Evolutionary conservation across 176 grass and related monocot species (phyloP), one percentile per base, ranked within the genome.

Genomic region (Bothriochloa decipiens): DNA sequence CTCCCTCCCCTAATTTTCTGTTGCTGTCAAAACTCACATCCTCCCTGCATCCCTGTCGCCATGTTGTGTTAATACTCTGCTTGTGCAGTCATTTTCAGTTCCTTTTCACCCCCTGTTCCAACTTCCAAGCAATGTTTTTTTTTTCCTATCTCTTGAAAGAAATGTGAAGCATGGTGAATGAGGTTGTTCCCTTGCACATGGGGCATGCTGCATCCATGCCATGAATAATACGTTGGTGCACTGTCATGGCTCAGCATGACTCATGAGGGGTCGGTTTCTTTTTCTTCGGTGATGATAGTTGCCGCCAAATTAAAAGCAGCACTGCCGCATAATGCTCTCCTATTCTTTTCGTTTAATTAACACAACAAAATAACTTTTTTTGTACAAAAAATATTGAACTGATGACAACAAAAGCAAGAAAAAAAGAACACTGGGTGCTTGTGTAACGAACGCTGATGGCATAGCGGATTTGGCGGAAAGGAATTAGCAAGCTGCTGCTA

Each of bases 181-280:
- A 65, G 83, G 76, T 22, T 64, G 82, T 71, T 76, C 50, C 32
- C 27, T 64, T 85, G 71, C 88, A 86, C 72, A 89, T 82, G 87
- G 69, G 71, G 10, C 26, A 63, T 62, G 35, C 67, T 62, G 33
- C 67, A 8, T 27, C 17, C 68, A 17, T 20, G 29, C 17, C 68
- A 17, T 20, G 29, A 42, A 42, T 40, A 40, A 16, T 22, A 15
- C 8, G 55, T n/a, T 11, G 22, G 26, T 10, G 76, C 52, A 6
- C 37, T 71, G 43, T 70, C 73, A 70, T 69, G 65, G 81, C 70
- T 65, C 35, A 23, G 57, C 57, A 65, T 83, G 43, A 72, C 16
- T 66, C 76, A 41, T 41, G 23, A 23, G 4, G 32, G 4, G 1
- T 55, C n/a, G n/a, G n/a, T n/a, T 79, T 65, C 55, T 18, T 60